phyloP scores from a whole-genome alignment of 2,329 filamentous ascomycete genomes.

The Cyclaneusma minus region DNA sequence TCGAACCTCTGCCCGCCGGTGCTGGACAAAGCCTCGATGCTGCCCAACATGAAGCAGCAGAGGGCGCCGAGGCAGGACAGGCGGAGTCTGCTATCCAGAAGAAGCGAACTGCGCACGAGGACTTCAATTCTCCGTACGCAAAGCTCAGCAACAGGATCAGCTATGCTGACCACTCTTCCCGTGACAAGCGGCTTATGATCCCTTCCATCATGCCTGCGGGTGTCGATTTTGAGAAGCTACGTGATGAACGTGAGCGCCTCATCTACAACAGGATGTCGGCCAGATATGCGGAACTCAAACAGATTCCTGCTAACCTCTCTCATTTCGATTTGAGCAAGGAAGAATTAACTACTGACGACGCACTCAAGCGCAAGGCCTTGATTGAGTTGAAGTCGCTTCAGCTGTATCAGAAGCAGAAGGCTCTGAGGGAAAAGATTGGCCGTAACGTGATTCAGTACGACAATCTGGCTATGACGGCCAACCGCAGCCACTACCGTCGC shows the following conservation, averaged over 20 bases:
- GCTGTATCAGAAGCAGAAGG: constrained; percentile 76
- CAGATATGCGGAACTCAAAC: constrained; percentile 70
- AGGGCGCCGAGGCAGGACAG: constrained; percentile 14
- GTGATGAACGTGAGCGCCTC: constrained; percentile 75
- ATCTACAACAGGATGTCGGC: constrained; percentile 83
- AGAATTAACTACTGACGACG: constrained; percentile 58
- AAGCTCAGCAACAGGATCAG: constrained; percentile 37
- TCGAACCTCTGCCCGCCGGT: constrained; percentile 8
- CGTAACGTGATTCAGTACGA: constrained; percentile 91
- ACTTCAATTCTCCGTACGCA: constrained; percentile 58
- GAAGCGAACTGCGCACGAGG: constrained; percentile 43
- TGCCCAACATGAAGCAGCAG: constrained; percentile 17
- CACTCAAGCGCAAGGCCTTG: constrained; percentile 72
- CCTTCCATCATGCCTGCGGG: constrained; percentile 82
- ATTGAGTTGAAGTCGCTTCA: constrained; percentile 91
- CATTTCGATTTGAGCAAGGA: constrained; percentile 69
- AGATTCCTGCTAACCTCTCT: constrained; percentile 69
- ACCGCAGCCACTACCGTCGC: constrained; percentile 75
- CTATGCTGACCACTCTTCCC: constrained; percentile 64
- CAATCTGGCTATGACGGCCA: constrained; percentile 93
- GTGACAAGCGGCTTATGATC: constrained; percentile 64
- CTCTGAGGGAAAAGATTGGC: constrained; percentile 72
- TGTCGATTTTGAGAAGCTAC: constrained; percentile 71
- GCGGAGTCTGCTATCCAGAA: constrained; percentile 3
- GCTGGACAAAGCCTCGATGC: constrained; percentile 12